phyloP scores from a whole-genome alignment of 2,329 filamentous ascomycete species.

The Alternaria triticimaculans region DNA sequence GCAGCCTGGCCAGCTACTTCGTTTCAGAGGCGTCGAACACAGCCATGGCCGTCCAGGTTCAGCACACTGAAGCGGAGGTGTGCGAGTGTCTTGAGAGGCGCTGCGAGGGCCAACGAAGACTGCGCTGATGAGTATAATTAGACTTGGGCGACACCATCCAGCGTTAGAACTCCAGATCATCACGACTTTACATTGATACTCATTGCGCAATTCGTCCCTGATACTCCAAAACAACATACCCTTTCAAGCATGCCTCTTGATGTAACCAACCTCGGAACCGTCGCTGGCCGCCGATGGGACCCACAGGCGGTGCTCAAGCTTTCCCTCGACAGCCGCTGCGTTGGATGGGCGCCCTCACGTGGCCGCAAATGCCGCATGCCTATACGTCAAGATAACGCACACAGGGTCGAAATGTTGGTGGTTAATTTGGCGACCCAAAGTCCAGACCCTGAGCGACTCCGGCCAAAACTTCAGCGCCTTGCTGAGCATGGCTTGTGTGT shows the following conservation, averaged over 20 bases:
- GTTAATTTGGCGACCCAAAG: constrained; percentile 1
- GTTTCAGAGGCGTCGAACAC: not conserved
- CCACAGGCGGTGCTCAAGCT: constrained; percentile 16
- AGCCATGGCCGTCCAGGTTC: not conserved
- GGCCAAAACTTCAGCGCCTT: constrained; percentile 9
- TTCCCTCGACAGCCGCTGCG: constrained; percentile 9
- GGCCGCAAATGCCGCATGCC: constrained; percentile 12
- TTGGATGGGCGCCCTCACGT: constrained; percentile 14
- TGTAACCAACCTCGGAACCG: no score
- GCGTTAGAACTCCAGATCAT: not conserved
- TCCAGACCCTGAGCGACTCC: constrained; percentile 15
- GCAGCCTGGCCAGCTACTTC: not conserved
- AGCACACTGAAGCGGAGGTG: not conserved
- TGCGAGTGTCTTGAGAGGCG: fast-evolving
- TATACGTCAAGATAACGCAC: constrained; percentile 1
- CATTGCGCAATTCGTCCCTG: no score
- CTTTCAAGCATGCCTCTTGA: not conserved
- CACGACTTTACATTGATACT: not conserved
- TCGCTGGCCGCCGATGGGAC: constrained; percentile 14
- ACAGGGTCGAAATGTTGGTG: constrained; percentile 2
- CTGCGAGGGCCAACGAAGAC: not conserved
- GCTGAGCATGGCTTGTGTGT: constrained; percentile 16
- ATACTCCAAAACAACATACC: no score
- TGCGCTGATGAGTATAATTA: not conserved
- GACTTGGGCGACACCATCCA: not conserved